Percentiles rank a stretch among this genome's conserved stretches.
These are phyloP conservation scores for Paramecium biaurelia DNA, from an alignment of 73 alveolate genomes.

Conservation along the genomic window DNA sequence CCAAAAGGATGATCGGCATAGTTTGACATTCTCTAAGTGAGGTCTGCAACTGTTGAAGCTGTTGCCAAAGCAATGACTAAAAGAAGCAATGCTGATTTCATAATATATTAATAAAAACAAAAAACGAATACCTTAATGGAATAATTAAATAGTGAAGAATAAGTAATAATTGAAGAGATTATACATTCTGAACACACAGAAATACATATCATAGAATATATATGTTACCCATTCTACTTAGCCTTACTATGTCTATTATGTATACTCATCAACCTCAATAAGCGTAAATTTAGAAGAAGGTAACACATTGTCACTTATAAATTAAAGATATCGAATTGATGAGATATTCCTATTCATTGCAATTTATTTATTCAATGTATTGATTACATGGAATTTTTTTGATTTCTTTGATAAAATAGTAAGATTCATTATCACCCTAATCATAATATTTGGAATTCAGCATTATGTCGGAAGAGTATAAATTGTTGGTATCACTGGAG, in stretches of 20 bases:
- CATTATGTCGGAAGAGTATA: slow-evolving; percentile 31
- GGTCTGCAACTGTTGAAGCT: slow-evolving; percentile 22
- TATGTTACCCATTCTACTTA: slow-evolving; percentile 40
- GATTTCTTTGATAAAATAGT: slow-evolving; percentile 37
- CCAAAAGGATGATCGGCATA: slow-evolving; percentile 45
- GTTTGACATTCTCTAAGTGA: background rate
- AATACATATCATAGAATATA: background rate
- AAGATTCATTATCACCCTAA: slow-evolving; percentile 6
- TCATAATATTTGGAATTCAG: slow-evolving; percentile 25
- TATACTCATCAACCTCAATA: background rate
- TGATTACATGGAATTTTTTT: slow-evolving; percentile 43
- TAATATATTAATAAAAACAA: slow-evolving; percentile 13
- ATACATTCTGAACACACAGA: slow-evolving; percentile 1
- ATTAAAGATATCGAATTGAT: slow-evolving; percentile 35
- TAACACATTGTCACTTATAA: background rate
- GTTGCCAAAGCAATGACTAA: background rate
- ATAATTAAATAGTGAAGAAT: slow-evolving; percentile 16
- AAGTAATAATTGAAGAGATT: background rate
- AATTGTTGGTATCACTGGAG: slow-evolving; percentile 71
- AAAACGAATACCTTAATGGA: slow-evolving; percentile 6
- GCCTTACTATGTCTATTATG: background rate
- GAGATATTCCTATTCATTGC: slow-evolving; percentile 18
- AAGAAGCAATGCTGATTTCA: slow-evolving; percentile 39
- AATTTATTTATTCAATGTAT: slow-evolving; percentile 5
- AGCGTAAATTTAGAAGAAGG: slow-evolving; percentile 50